Evolutionary conservation across 441 rosid species (phyloP), one percentile per base, ranked within the genome.

Genomic region (Biscutella auriculata): DNA sequence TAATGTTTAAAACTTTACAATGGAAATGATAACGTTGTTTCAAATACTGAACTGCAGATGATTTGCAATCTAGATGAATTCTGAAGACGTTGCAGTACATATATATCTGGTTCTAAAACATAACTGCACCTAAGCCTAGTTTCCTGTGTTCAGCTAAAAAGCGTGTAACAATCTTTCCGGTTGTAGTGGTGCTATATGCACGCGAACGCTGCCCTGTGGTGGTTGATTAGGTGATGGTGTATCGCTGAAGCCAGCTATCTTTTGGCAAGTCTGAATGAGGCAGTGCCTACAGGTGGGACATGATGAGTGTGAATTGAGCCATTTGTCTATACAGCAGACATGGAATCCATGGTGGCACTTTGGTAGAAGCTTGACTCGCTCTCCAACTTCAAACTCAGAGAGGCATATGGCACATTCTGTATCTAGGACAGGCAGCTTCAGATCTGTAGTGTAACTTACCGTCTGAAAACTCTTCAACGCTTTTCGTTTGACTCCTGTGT

Each of bases 401-500:
- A 70, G 62, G 35, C 74, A 70, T 30, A 70, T 65, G 12, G 41
- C 74, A 41, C 74, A 70, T 36, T 70, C 74, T 0, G 66, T 69
- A 53, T 30, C 62, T 25, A 57, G 19, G 25, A 69, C 69, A 50
- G 69, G 69, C 4, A 69, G 39, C 6, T 63, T 63, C 50, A 52
- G 26, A 37, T 69, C 65, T 57, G 62, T 9, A 1, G 81, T 72
- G 77, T 81, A 83, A 34, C 67, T 70, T 44, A 77, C 72, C 2
- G 78, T 44, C 9, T 82, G 73, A 41, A 83, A 83, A 41, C 81
- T 72, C 69, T 74, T 79, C 13, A 81, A 55, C n/a, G 81, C 84
- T 25, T 81, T 74, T 16, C 30, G 58, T 60, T 74, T 68, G 50
- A 83, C 75, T 19, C 90, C 90, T 32, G 65, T 74, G 61, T 70